Conservation (phyloP, 768 basidiomycete species). For the Rhizopogon sp. region DNA sequence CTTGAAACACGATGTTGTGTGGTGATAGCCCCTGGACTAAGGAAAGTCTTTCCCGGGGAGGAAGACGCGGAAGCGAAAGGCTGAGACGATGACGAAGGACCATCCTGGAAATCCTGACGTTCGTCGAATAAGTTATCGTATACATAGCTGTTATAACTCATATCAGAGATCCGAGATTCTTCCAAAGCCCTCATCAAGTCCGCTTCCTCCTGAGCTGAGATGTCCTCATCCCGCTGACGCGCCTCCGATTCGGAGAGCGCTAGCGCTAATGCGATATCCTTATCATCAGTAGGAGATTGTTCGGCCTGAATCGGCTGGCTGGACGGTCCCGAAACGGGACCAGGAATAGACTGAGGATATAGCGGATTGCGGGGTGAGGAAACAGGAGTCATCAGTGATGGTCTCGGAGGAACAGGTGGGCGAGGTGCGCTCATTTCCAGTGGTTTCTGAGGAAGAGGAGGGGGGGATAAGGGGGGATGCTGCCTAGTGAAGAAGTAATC, state of each 20-base stretch:
- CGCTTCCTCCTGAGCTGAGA: conserved; percentile 48
- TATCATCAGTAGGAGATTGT: conserved; percentile 31
- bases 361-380: conserved; percentile 22
- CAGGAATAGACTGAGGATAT: conserved; percentile 28
- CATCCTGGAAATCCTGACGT: conserved; percentile 2
- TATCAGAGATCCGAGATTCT: conserved; percentile 36
- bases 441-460: conserved; percentile 27
- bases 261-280: conserved; percentile 43
- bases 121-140: not conserved
- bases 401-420: conserved; percentile 40
- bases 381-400: conserved; percentile 13
- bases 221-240: conserved; percentile 16
- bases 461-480: conserved; percentile 16
- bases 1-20: not conserved
- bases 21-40: conserved; percentile 7
- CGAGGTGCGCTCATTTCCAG: conserved; percentile 11
- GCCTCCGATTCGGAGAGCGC: conserved; percentile 41
- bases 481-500: conserved; percentile 19
- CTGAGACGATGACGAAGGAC: conserved; percentile 4
- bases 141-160: conserved; percentile 1
- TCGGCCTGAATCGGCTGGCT: conserved; percentile 3
- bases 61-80: conserved; percentile 8
- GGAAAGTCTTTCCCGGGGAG: conserved; percentile 12
- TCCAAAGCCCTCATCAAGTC: conserved; percentile 62
- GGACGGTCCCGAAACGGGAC: conserved; percentile 10